Evolutionary conservation across 139 green algal genomes (phyloP).

Genomic region (Volvox reticuliferus): DNA sequence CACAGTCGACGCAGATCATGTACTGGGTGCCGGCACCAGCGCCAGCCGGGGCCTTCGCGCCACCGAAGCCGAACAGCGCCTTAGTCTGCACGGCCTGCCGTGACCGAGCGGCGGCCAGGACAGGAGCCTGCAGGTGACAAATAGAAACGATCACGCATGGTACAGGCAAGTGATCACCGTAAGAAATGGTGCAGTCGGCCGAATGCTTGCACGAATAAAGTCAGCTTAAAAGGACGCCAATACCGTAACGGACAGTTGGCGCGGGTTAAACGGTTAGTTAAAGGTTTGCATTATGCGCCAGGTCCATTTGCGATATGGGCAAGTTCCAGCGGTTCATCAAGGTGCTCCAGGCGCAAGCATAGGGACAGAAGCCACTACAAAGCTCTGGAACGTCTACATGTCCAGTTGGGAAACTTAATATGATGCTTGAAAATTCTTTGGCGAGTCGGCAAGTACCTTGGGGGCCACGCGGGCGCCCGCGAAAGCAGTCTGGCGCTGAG

Average conservation of each 20-base stretch:
- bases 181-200: not conserved
- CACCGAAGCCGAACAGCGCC: conserved; percentile 55
- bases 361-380: too few species aligned
- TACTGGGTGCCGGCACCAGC: conserved; percentile 20
- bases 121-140: not conserved
- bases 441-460: conserved; percentile 31
- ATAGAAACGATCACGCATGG: not conserved
- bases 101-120: conserved; percentile 21
- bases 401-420: too few species aligned
- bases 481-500: conserved; percentile 36
- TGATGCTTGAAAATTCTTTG: too few species aligned
- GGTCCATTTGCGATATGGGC: too few species aligned
- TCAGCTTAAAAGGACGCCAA: too few species aligned
- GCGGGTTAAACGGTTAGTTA: too few species aligned
- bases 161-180: not conserved
- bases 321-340: too few species aligned
- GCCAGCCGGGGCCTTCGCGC: conserved; percentile 35
- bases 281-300: too few species aligned
- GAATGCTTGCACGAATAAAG: not conserved
- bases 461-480: conserved; percentile 11
- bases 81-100: conserved; percentile 29
- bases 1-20: conserved; percentile 56
- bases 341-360: too few species aligned
- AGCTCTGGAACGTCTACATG: too few species aligned
- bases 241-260: too few species aligned